Base-by-base conservation (phyloP, 495 filamentous ascomycete species). In the Trichoderma gamsii region DNA sequence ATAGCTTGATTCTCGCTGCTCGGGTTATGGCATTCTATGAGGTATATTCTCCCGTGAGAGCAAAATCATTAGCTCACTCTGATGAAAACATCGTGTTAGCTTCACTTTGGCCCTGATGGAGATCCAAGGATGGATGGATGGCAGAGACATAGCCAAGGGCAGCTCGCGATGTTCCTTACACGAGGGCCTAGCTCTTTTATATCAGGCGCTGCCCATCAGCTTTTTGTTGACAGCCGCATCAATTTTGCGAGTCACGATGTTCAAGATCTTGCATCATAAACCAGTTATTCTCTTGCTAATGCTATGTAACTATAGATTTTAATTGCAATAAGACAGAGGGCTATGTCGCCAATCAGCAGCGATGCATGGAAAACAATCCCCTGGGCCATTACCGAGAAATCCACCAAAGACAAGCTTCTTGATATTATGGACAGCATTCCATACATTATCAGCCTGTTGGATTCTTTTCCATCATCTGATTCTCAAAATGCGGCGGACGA, bases 61-160 rank as follows among this genome's bases (percentile, higher is more conserved):
- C 16, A 25, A 1, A 56, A 27, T 56, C 21, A 25, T 4, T 56
- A 21, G n/a, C n/a, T 46, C 13, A 16, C 18, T 15, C 43, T 46
- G 12, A 46, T 46, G 5, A 46, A 46, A 16, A 15, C 0, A 1
- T 18, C 8, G 8, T 23, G 8, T 1, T 25, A 56, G 51, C 51
- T 56, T 56, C 21, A 3, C 51, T 56, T 56, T 25, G 51, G 51
- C 4, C 51, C 51, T n/a, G 51, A 56, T 9, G n/a, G 51, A 11
- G 51, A 56, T 11, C 51, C 51, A 16, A n/a, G n/a, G 51, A 1
- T 56, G 51, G 21, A 16, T n/a, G 51, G 51, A 56, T 56, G 51
- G 51, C 51, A 56, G n/a, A 56, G 51, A 25, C 51, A 56, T 25
- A 56, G 51, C 51, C 15, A 56, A n/a, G 51, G 51, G 25, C 51